Base-by-base conservation (phyloP, 1,284 basidiomycete species). In the Tranzscheliella williamsii region DNA sequence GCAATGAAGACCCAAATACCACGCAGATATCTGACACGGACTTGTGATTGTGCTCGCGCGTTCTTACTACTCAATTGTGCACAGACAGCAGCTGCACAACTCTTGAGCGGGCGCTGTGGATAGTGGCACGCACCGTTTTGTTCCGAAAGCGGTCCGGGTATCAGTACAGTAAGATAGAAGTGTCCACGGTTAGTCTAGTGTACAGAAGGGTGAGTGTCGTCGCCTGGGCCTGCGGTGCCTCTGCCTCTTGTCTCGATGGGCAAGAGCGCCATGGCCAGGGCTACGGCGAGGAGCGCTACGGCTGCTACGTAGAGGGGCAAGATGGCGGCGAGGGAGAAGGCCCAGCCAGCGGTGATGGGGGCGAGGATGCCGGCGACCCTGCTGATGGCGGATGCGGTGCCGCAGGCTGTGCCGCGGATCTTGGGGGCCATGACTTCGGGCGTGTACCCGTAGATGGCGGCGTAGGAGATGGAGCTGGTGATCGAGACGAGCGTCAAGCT, bases 401-500 rank as follows among this genome's bases (percentile, higher is more conserved):
- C 74, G 31, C 67, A 67, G 2, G 67, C 74, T 7, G 74, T 72
- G 8, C 55, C 73, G 11, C 74, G 45, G 13, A 75, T 51, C 2
- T 53, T 58, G 4, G 71, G 70, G 5, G 58, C 50, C 49, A 76
- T 75, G 30, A 70, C 62, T 36, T 72, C 68, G 6, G 74, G 74
- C n/a, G 73, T 70, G 18, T 69, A 72, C 4, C 69, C 70, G 38
- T 76, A 76, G 22, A 76, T 49, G 16, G 68, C 69, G 17, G 73
- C 73, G 32, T 76, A 76, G 24, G 71, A 66, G 24, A 69, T 70
- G 11, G 65, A 68, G 17, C 72, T 67, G 9, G 56, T 43, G 18
- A 76, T 45, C 15, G 60, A 66, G 6, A 74, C 63, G 1, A 61
- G 18, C 6, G 72, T 66, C 41, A 64, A 48, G 24, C 42, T 52